Conservation (phyloP, 306 rosid genomes). For the Vigna trinervia region DNA sequence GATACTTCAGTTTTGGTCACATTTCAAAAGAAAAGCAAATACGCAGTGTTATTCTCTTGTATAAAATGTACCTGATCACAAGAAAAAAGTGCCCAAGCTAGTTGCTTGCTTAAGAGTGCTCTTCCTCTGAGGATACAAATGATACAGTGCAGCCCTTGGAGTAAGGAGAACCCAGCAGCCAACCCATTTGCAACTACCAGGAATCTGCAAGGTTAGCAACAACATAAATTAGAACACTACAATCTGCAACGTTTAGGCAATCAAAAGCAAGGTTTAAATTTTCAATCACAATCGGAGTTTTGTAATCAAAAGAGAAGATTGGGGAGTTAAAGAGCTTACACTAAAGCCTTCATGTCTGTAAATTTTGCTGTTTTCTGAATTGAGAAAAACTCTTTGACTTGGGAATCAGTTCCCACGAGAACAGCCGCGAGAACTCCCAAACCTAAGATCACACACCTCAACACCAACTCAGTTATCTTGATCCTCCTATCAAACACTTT, state of each 20-base stretch:
- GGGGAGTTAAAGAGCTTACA: constrained; percentile 51
- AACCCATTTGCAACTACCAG: constrained; percentile 75
- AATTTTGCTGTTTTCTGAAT: constrained; percentile 74
- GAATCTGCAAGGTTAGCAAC: constrained; percentile 55
- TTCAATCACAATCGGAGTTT: not conserved
- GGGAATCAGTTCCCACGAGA: constrained; percentile 86
- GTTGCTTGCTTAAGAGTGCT: constrained; percentile 74
- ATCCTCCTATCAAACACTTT: constrained; percentile 64
- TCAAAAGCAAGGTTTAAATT: not conserved
- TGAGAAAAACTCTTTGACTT: constrained; percentile 70
- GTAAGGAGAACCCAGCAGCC: constrained; percentile 74
- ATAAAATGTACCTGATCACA: constrained; percentile 74
- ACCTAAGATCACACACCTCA: constrained; percentile 69
- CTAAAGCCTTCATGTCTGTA: constrained; percentile 87
- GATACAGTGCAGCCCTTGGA: constrained; percentile 71
- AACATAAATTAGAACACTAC: constrained; percentile 2
- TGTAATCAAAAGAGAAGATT: not conserved
- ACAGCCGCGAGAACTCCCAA: constrained; percentile 71
- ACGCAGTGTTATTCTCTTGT: not conserved
- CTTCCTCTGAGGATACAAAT: constrained; percentile 66
- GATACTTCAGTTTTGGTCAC: not conserved
- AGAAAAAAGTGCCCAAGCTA: constrained; percentile 89
- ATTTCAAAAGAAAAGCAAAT: not conserved
- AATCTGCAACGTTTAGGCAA: not conserved
- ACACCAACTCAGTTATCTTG: constrained; percentile 70